A percentile compares a stretch with the other conserved stretches of the same genome.
Evolutionary conservation across 2,329 filamentous ascomycete genomes (phyloP).

Genomic region (Fusarium brevicatenulatum): DNA sequence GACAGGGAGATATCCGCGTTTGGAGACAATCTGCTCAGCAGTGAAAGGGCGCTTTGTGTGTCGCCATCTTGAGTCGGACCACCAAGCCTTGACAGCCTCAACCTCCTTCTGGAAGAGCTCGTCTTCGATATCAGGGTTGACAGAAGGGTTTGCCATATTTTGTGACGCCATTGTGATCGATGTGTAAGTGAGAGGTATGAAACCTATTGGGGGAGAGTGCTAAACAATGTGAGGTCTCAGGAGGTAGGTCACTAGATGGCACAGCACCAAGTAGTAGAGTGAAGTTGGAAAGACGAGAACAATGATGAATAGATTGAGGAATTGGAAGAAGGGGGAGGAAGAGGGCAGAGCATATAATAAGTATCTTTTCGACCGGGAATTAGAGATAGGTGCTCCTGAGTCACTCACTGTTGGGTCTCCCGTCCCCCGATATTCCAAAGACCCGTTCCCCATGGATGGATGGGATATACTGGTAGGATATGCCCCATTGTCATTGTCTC

Average conservation of each 20-base stretch:
- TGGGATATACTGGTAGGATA: neutral
- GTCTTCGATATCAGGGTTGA: slow-evolving; percentile 68
- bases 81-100: slow-evolving; percentile 91
- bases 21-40: slow-evolving; percentile 95
- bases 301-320: slow-evolving; percentile 4
- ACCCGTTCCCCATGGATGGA: slow-evolving; percentile 30
- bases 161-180: slow-evolving; percentile 62
- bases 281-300: neutral
- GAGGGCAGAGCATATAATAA: slow-evolving; percentile 39
- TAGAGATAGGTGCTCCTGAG: slow-evolving; percentile 11
- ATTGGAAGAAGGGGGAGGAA: neutral
- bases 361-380: slow-evolving; percentile 39
- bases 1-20: slow-evolving; percentile 90
- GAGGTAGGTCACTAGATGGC: neutral
- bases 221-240: neutral
- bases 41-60: slow-evolving; percentile 93
- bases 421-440: slow-evolving; percentile 24
- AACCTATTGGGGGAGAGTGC: neutral
- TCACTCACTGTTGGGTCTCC: slow-evolving; percentile 28
- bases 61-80: slow-evolving; percentile 90
- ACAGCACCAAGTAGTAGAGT: slow-evolving; percentile 4
- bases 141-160: slow-evolving; percentile 69
- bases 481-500: slow-evolving; percentile 16
- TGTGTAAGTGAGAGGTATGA: neutral
- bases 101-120: slow-evolving; percentile 84